Conservation (phyloP, 257 asterid species). For the Cordia subcordata region DNA sequence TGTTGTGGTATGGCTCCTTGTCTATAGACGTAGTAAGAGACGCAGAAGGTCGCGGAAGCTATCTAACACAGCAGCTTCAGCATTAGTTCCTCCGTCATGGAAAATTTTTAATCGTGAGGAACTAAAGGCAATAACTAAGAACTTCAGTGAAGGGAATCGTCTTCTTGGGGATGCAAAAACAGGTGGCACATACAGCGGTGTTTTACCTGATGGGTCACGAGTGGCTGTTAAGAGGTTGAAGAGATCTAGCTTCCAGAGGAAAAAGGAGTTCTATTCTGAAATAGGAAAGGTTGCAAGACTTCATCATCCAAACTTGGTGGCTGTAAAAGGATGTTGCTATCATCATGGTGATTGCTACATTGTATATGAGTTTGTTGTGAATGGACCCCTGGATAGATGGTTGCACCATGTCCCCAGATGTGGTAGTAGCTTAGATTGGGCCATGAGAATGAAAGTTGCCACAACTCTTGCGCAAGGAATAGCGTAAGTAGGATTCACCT, state of each 20-base stretch:
- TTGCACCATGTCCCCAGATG: constrained; percentile 92
- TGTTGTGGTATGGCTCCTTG: constrained; percentile 87
- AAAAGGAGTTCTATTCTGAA: constrained; percentile 94
- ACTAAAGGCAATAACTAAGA: constrained; percentile 83
- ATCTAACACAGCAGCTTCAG: constrained; percentile 69
- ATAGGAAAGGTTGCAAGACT: constrained; percentile 90
- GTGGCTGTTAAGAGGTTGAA: constrained; percentile 93
- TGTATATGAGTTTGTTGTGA: constrained; percentile 76
- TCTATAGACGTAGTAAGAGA: constrained; percentile 63
- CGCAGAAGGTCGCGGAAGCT: constrained; percentile 71
- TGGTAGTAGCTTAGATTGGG: constrained; percentile 93
- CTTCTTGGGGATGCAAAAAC: constrained; percentile 94
- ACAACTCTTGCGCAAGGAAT: constrained; percentile 96
- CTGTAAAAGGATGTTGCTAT: constrained; percentile 91
- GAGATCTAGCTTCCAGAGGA: constrained; percentile 89
- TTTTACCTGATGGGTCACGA: constrained; percentile 82
- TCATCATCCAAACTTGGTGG: constrained; percentile 88
- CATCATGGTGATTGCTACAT: constrained; percentile 91
- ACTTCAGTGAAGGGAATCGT: constrained; percentile 93
- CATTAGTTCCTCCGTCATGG: constrained; percentile 93
- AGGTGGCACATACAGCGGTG: constrained; percentile 91
- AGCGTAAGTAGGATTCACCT: constrained; percentile 59
- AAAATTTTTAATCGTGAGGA: constrained; percentile 83
- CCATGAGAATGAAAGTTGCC: constrained; percentile 86
- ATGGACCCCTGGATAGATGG: constrained; percentile 96